Base-by-base conservation (phyloP, 805 yeast species). In the Torulaspora gathmanii region DNA sequence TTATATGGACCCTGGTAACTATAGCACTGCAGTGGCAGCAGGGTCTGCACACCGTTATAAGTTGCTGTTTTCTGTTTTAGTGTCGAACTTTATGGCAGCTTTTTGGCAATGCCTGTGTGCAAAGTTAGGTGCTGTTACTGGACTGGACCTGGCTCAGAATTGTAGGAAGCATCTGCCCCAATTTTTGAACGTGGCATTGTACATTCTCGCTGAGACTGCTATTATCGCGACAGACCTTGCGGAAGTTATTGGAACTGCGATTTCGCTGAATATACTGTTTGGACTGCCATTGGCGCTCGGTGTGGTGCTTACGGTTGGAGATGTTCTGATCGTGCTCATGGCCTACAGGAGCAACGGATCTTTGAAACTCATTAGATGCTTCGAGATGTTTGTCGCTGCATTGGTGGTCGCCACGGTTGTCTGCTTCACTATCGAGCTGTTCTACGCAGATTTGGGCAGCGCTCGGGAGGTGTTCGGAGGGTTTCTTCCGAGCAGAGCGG, bases 1-100 rank as follows among this genome's bases (percentile, higher is more conserved):
- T 0, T 93, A 90, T 64, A 87, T 93, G 88, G 98, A 91, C 58
- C 98, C 99, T 0, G 99, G 99, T 4, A 91, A 93, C 68, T 91
- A 90, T 66, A 84, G 96, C 30, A 87, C 97, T 1, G 95, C 93
- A 8, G 96, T 91, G 11, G 86, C 93, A 7, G 93, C 95, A 1
- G 95, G 95, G n/a, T 83, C 95, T 26, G 83, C 86, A 22, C 87
- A 84, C 63, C 79, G 83, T 53, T 91, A 83, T 63, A 82, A 85
- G 47, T 70, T 90, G 27, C 65, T 91, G 25, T 90, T 89, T 61
- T 80, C 90, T 17, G 77, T 91, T 15, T 69, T 89, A 28, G 67
- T 90, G 20, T 82, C 95, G 5, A 91, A 90, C 57, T 67, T 90
- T 30, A 75, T 91, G 69, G 98, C 98, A 2, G 85, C 90, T 4